These are phyloP conservation scores for Coelastrella sp. DNA, from an alignment of 139 green algal species.

Conservation along the genomic window DNA sequence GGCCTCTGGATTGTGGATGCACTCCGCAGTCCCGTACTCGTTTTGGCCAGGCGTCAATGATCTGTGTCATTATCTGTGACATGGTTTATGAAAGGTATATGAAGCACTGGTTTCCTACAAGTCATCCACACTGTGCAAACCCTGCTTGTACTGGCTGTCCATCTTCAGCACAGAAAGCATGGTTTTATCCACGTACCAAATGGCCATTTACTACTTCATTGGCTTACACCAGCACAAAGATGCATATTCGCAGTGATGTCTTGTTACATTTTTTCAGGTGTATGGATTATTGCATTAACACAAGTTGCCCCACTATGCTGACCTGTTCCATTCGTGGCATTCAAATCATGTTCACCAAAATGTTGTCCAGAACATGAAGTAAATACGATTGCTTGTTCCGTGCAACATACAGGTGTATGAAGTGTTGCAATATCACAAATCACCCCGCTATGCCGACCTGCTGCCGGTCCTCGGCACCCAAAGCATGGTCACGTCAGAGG, in stretches of 20 bases:
- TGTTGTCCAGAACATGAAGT: neutral
- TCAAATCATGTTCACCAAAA: too few species aligned
- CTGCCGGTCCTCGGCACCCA: slow-evolving; percentile 43
- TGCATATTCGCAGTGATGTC: too few species aligned
- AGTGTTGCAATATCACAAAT: slow-evolving; percentile 44
- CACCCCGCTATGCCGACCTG: slow-evolving; percentile 41
- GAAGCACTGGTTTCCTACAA: slow-evolving; percentile 40
- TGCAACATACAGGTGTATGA: slow-evolving; percentile 50
- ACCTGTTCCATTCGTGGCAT: slow-evolving; percentile 40
- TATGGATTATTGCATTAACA: too few species aligned
- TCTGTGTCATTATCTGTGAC: too few species aligned
- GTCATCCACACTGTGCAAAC: neutral
- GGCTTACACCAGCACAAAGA: too few species aligned
- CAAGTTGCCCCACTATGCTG: neutral
- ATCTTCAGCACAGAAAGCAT: slow-evolving; percentile 33
- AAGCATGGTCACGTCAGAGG: slow-evolving; percentile 41
- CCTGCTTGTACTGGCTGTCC: neutral
- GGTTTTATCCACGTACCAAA: neutral
- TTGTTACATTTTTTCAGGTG: too few species aligned
- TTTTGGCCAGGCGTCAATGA: too few species aligned
- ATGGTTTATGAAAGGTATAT: slow-evolving; percentile 18
- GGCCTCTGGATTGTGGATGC: too few species aligned
- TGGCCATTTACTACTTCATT: too few species aligned
- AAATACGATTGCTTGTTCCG: too few species aligned
- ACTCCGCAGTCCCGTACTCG: too few species aligned